Conservation (phyloP, 257 asterid species). For the Jacaranda mimosifolia region DNA sequence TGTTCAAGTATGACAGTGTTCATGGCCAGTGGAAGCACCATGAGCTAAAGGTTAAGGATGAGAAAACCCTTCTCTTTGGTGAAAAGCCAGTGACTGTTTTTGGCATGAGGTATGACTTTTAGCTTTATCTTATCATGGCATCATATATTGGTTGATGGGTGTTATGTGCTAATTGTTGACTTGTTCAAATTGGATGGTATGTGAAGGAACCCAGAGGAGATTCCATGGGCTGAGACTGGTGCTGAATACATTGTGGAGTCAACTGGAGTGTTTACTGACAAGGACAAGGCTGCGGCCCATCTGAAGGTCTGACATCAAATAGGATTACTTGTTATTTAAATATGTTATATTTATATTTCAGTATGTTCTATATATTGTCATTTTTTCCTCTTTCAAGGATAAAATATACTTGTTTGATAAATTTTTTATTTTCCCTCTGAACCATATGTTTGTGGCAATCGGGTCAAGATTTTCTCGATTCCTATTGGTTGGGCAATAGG, state of each 20-base stretch:
- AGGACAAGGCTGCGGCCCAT: conserved; percentile 64
- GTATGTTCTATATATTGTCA: too few species aligned
- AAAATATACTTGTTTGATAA: too few species aligned
- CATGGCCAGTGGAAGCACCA: conserved; percentile 72
- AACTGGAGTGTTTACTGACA: conserved; percentile 63
- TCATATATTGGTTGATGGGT: not conserved
- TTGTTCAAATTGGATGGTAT: not conserved
- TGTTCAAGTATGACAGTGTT: conserved; percentile 72
- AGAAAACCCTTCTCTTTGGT: conserved; percentile 68
- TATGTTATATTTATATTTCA: too few species aligned
- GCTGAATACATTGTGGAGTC: conserved; percentile 61
- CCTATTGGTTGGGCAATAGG: too few species aligned
- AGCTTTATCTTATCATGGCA: not conserved
- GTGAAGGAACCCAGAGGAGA: conserved; percentile 56
- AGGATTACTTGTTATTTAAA: too few species aligned
- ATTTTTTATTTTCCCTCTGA: too few species aligned
- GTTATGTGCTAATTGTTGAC: conserved; percentile 9
- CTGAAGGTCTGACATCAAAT: conserved; percentile 45
- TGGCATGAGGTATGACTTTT: conserved; percentile 45
- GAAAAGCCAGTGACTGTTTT: conserved; percentile 59
- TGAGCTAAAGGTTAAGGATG: conserved; percentile 64
- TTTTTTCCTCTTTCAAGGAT: too few species aligned
- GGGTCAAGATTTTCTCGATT: too few species aligned
- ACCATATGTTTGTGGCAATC: too few species aligned
- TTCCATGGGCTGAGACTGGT: conserved; percentile 60